phyloP scores from a whole-genome alignment of 441 rosid species.

The Rhodomyrtus psidioides region DNA sequence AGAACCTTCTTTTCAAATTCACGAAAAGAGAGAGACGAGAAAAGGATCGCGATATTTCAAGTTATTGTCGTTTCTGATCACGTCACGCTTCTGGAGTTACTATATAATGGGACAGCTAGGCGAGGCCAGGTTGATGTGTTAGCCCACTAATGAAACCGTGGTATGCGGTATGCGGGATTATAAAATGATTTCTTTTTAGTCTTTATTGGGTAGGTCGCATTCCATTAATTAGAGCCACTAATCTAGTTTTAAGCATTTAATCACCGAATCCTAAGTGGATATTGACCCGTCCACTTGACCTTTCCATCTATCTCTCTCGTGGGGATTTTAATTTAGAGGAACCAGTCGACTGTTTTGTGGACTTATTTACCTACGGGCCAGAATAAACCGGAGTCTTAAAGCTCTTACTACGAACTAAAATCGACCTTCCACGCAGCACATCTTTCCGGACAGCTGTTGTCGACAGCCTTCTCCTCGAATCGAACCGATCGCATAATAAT shows the following conservation, averaged over 20 bases:
- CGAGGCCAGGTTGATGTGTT: background rate
- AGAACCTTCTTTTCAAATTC: background rate
- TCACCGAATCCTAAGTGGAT: background rate
- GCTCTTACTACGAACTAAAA: background rate
- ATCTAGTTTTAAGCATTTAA: background rate
- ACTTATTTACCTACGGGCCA: background rate
- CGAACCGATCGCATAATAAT: rapidly evolving
- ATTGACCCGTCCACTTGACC: background rate
- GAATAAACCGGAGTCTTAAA: background rate
- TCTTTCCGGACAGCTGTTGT: background rate
- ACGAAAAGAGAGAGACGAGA: background rate
- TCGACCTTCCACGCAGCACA: background rate
- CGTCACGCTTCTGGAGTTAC: background rate
- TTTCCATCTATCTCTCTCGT: background rate
- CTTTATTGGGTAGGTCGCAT: background rate
- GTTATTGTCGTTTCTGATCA: background rate
- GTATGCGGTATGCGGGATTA: background rate
- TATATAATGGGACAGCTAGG: background rate
- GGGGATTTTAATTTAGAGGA: no score
- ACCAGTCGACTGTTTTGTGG: background rate
- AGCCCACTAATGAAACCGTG: background rate
- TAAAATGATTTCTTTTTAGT: background rate
- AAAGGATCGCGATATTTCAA: background rate
- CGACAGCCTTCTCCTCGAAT: background rate
- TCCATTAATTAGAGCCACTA: background rate